Base-by-base conservation (phyloP, 306 rosid species). In the Albizia julibrissin region DNA sequence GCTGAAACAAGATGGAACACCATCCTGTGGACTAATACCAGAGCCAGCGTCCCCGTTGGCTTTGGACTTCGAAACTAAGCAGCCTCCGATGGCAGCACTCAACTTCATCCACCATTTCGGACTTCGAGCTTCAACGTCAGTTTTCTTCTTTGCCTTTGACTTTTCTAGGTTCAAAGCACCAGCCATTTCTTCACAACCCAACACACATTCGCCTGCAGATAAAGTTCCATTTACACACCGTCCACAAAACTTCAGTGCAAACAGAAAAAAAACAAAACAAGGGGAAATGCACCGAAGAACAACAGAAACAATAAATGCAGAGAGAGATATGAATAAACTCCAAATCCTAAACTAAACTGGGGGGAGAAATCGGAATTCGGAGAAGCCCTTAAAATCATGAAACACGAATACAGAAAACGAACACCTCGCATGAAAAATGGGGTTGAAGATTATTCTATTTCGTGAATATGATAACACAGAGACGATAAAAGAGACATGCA, bases 31-130 rank as follows among this genome's bases (percentile, higher is more conserved):
- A 52, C 75, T 77, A 19, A 73, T 72, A 22, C 80, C 83, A 78
- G 88, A 84, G 75, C 31, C 76, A 19, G 83, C 80, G 31, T 84
- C 83, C 22, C 31, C 59, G 56, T 78, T 86, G 76, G 84, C 59
- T 68, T 78, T 86, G 76, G 84, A 56, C 69, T 64, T 67, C 15
- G 86, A 74, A 79, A 80, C 69, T 68, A 86, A 37, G 82, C 97
- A 93, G 56, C 83, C 70, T 27, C 91, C 84, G 7, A 90, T 81
- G 7, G 87, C 76, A 56, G 74, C 46, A 56, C 76, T 81, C 19
- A 90, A 29, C 67, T 85, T 89, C 50, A 64, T 54, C 91, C 88
- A 90, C 84, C 91, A 78, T 8, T 88, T 59, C 3, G 77, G 61
- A 16, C 33, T 58, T 56, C 62, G 76, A 33, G 77, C 46, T 81